phyloP scores from a whole-genome alignment of 139 green algal species.

The Chlorella sorokiniana region DNA sequence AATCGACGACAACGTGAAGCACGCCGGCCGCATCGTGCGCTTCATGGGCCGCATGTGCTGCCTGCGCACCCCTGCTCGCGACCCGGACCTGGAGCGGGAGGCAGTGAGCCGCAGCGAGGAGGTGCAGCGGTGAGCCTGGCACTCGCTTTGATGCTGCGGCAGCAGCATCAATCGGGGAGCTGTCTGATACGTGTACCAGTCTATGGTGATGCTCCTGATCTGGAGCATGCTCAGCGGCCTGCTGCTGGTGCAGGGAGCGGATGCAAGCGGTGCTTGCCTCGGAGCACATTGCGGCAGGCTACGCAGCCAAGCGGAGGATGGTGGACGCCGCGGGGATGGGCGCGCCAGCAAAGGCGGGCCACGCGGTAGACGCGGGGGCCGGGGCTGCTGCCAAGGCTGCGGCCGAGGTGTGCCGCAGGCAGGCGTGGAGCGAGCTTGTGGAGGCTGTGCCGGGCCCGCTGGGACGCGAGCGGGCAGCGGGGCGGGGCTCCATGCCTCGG shows the following conservation, averaged over 20 bases:
- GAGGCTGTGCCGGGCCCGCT: not conserved
- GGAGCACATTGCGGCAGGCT: not conserved
- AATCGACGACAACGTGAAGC: constrained; percentile 36
- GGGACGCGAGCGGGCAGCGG: not conserved
- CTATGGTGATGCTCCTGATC: not conserved
- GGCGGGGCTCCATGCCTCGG: not conserved
- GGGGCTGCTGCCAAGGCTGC: not conserved
- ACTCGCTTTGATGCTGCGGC: not conserved
- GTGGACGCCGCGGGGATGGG: not conserved
- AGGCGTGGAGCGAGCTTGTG: not conserved
- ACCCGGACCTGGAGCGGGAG: not conserved
- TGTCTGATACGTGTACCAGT: not conserved
- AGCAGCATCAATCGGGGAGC: too few species aligned
- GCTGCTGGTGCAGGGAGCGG: constrained; percentile 11
- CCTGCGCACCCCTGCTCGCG: not conserved
- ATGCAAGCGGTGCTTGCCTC: not conserved
- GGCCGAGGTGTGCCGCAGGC: not conserved
- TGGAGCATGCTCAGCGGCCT: not conserved
- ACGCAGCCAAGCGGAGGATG: not conserved
- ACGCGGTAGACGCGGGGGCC: not conserved
- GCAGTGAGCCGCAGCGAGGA: not conserved
- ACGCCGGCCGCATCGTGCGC: constrained; percentile 27
- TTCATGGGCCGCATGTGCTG: constrained; percentile 45
- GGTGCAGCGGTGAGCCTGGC: not conserved
- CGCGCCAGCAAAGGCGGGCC: not conserved